Percentiles rank a stretch among this genome's conserved stretches.
phyloP scores from a whole-genome alignment of 345 rosid species.

The Salix purpurea region DNA sequence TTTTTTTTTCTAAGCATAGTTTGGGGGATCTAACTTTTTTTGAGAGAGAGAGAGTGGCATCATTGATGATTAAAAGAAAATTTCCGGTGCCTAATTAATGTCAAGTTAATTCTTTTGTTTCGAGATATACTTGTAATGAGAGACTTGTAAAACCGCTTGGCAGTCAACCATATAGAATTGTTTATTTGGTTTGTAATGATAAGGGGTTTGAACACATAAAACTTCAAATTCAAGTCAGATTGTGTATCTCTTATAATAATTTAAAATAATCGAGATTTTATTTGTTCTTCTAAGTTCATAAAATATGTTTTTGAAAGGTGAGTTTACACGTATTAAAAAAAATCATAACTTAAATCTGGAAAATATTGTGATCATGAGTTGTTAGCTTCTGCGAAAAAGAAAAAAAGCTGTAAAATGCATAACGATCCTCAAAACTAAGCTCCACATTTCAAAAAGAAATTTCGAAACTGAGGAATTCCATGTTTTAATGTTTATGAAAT shows the following conservation, averaged over 20 bases:
- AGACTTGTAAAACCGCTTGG: neutral
- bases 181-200: neutral
- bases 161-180: neutral
- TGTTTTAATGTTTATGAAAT: slow-evolving; percentile 19
- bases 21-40: too few relatives aligned
- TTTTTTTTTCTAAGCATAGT: too few relatives aligned
- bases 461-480: slow-evolving; percentile 17
- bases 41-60: neutral
- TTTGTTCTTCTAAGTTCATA: rapidly evolving
- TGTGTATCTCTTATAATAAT: too few relatives aligned
- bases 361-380: neutral
- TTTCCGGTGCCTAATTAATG: neutral
- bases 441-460: neutral
- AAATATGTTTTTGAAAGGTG: too few relatives aligned
- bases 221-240: too few relatives aligned
- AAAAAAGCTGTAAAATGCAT: neutral
- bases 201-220: too few relatives aligned
- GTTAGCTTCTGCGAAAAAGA: neutral
- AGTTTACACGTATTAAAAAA: too few relatives aligned
- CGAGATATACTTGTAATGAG: neutral
- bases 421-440: neutral
- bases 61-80: neutral
- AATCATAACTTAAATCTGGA: neutral
- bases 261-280: rapidly evolving
- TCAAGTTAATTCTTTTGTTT: neutral